Evolutionary conservation across 2,329 filamentous ascomycete species (phyloP).

Genomic region (Fusarium musae): DNA sequence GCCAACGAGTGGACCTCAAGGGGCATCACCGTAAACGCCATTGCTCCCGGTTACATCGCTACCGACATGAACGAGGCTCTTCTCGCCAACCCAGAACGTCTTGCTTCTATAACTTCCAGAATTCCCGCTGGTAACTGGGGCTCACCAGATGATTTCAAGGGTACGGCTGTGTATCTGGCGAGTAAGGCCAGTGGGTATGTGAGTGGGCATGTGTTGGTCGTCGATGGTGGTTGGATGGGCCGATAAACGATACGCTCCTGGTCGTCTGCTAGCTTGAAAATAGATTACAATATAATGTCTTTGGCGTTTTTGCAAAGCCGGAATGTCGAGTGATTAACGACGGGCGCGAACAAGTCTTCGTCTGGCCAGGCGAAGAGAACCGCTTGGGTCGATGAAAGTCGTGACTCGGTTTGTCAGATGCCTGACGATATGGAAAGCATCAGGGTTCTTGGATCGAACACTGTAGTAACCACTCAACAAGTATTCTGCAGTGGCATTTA

Average conservation of each 20-base stretch:
- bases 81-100: constrained; percentile 75
- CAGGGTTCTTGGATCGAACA: constrained; percentile 11
- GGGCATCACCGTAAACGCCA: constrained; percentile 86
- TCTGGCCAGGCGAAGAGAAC: constrained; percentile 36
- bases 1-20: constrained; percentile 87
- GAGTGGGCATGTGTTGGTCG: constrained; percentile 81
- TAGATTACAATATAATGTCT: constrained; percentile 10
- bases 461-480: not conserved
- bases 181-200: constrained; percentile 83
- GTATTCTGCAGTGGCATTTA: not conserved
- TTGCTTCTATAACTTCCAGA: constrained; percentile 78
- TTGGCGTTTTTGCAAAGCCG: not conserved
- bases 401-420: constrained; percentile 40
- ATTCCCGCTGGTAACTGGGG: constrained; percentile 91
- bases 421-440: constrained; percentile 32
- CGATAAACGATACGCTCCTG: constrained; percentile 57
- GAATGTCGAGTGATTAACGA: constrained; percentile 7
- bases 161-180: constrained; percentile 80
- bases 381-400: constrained; percentile 28
- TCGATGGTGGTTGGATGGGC: constrained; percentile 95
- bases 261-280: not conserved
- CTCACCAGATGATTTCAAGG: constrained; percentile 87
- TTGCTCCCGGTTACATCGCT: constrained; percentile 89
- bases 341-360: constrained; percentile 40
- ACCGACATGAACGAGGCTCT: constrained; percentile 95